Conservation (phyloP, 1,139 yeast species). For the Pichia sp. region DNA sequence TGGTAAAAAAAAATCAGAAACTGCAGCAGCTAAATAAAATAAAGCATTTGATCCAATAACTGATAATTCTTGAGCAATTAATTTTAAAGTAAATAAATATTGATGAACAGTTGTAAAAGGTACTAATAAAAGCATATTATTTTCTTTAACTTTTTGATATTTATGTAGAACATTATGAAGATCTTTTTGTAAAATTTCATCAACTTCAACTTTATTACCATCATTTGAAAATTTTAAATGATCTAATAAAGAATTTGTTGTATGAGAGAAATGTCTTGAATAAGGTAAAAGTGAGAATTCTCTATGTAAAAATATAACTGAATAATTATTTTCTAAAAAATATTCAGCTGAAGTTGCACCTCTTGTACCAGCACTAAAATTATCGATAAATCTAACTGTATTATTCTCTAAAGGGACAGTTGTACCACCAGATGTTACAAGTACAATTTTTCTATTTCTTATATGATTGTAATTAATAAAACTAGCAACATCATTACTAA, state of each 20-base stretch:
- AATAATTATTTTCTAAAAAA: slow-evolving; percentile 77
- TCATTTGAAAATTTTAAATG: slow-evolving; percentile 52
- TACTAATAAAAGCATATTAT: slow-evolving; percentile 56
- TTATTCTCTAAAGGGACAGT: slow-evolving; percentile 96
- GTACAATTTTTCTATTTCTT: slow-evolving; percentile 49
- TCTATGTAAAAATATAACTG: slow-evolving; percentile 86
- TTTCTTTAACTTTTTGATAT: slow-evolving; percentile 53
- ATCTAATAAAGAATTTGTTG: slow-evolving; percentile 80
- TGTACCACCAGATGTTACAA: slow-evolving; percentile 97
- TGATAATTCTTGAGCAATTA: slow-evolving; percentile 59
- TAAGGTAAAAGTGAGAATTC: slow-evolving; percentile 90
- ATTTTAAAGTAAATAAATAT: slow-evolving; percentile 74
- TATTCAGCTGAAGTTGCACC: slow-evolving; percentile 96
- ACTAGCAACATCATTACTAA: slow-evolving; percentile 48
- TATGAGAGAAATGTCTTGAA: slow-evolving; percentile 81
- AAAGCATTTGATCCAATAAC: slow-evolving; percentile 50
- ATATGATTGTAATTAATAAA: slow-evolving; percentile 49
- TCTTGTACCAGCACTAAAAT: slow-evolving; percentile 95
- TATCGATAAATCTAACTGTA: slow-evolving; percentile 93
- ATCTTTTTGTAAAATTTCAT: slow-evolving; percentile 52
- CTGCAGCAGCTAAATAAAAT: slow-evolving; percentile 95
- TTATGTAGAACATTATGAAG: slow-evolving; percentile 62
- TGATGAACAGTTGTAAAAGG: slow-evolving; percentile 97
- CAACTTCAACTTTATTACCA: slow-evolving; percentile 48
- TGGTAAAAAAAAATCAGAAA: slow-evolving; percentile 92